Evolutionary conservation across 345 rosid genomes (phyloP).

Genomic region (Rubroshorea leprosula): DNA sequence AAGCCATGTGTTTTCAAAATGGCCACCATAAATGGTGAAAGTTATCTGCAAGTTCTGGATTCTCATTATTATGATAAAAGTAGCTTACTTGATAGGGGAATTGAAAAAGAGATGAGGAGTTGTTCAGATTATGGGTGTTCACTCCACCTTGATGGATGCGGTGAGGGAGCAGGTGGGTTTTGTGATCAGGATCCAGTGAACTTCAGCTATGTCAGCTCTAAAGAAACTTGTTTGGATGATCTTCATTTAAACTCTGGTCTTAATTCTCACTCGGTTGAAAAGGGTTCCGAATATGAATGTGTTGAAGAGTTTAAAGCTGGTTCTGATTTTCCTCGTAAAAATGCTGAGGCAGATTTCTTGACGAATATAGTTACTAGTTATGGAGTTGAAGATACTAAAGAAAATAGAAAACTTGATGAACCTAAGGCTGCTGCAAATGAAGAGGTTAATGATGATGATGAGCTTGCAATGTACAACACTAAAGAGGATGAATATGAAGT

Average conservation of each 20-base stretch:
- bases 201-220: too few relatives aligned
- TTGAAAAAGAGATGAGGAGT: conserved; percentile 12
- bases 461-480: conserved; percentile 32
- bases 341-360: conserved; percentile 13
- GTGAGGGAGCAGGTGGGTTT: too few relatives aligned
- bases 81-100: conserved; percentile 13
- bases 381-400: conserved; percentile 23
- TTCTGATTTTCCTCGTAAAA: conserved; percentile 14
- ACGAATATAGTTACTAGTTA: conserved; percentile 14
- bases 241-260: too few relatives aligned
- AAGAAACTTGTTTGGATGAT: too few relatives aligned
- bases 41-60: too few relatives aligned
- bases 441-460: conserved; percentile 36
- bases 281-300: conserved; percentile 15
- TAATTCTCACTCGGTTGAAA: conserved; percentile 13
- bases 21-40: conserved; percentile 15
- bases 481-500: conserved; percentile 73
- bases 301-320: conserved; percentile 21
- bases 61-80: conserved; percentile 18
- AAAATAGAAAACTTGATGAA: conserved; percentile 26
- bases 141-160: too few relatives aligned
- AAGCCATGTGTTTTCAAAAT: conserved; percentile 36
- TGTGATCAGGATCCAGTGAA: conserved; percentile 16
- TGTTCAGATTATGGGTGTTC: too few relatives aligned
- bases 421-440: conserved; percentile 27